Evolutionary conservation across 2,329 filamentous ascomycete genomes (phyloP).

Genomic region (Aulographum hederae): DNA sequence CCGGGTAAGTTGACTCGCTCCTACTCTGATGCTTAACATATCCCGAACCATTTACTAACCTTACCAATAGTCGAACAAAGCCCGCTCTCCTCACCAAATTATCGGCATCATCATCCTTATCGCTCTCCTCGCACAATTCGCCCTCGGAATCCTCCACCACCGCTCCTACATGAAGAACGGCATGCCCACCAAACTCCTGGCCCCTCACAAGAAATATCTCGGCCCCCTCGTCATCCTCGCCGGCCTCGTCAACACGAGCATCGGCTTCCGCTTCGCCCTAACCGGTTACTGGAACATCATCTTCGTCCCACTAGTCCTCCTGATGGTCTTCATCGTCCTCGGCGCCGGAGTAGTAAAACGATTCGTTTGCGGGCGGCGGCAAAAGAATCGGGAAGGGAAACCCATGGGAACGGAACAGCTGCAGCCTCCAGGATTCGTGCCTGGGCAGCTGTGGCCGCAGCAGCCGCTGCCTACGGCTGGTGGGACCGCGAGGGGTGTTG

Average conservation of each 20-base stretch:
- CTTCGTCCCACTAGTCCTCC: conserved; percentile 7
- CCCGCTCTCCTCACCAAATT: conserved; percentile 7
- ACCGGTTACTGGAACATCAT: conserved; percentile 5
- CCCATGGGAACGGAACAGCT: too few relatives aligned
- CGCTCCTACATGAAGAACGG: conserved; percentile 6
- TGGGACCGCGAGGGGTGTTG: too few relatives aligned
- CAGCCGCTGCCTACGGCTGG: too few relatives aligned
- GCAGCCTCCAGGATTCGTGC: too few relatives aligned
- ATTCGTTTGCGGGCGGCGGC: too few relatives aligned
- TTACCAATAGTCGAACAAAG: background rate
- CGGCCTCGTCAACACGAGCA: conserved; percentile 9
- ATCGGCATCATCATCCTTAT: conserved; percentile 8
- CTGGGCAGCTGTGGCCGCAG: too few relatives aligned
- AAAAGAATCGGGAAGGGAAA: too few relatives aligned
- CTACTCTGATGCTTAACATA: background rate
- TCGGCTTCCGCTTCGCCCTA: conserved; percentile 10
- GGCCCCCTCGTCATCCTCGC: conserved; percentile 7
- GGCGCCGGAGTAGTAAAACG: background rate
- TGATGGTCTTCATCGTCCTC: background rate
- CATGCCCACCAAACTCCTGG: conserved; percentile 5
- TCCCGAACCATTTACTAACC: too few relatives aligned
- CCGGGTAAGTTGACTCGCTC: conserved; percentile 27
- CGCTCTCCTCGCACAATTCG: conserved; percentile 7
- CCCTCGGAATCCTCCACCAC: conserved; percentile 8
- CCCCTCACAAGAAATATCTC: conserved; percentile 7